These are phyloP conservation scores for Solanum bulbocastanum DNA, from an alignment of 257 asterid species.

Conservation along the genomic window DNA sequence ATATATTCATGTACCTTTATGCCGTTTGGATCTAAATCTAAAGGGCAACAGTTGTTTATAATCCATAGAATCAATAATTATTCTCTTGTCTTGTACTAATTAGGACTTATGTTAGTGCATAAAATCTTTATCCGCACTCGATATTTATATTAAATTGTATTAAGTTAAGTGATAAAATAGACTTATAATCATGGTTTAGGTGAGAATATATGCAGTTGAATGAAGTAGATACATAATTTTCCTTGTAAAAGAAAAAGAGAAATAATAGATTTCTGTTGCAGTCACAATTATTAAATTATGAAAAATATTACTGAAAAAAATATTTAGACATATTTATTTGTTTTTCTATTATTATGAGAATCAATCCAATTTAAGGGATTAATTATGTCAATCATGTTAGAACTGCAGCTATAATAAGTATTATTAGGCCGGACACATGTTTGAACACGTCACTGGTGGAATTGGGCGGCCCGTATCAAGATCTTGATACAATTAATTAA, in stretches of 20 bases:
- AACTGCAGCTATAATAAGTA: background rate
- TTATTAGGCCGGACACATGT: background rate
- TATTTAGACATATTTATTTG: too few species aligned
- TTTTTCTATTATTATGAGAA: too few species aligned
- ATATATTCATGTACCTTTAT: background rate
- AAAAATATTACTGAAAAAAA: background rate
- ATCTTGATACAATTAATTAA: too few species aligned
- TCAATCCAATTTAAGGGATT: background rate
- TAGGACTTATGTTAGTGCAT: background rate
- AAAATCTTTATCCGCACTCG: too few species aligned
- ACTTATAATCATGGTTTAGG: background rate
- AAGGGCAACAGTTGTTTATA: background rate
- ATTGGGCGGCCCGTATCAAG: background rate
- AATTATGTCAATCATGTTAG: background rate
- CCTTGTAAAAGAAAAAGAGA: background rate
- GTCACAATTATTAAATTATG: background rate
- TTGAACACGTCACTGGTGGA: background rate
- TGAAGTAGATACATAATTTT: background rate
- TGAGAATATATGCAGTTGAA: background rate
- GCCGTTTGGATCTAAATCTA: background rate
- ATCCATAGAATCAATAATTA: background rate
- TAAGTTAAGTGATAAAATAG: background rate
- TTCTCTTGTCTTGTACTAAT: background rate
- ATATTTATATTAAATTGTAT: too few species aligned
- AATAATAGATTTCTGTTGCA: background rate